Conservation (phyloP, 2,329 filamentous ascomycete genomes). For the Pyrenophora teres region DNA sequence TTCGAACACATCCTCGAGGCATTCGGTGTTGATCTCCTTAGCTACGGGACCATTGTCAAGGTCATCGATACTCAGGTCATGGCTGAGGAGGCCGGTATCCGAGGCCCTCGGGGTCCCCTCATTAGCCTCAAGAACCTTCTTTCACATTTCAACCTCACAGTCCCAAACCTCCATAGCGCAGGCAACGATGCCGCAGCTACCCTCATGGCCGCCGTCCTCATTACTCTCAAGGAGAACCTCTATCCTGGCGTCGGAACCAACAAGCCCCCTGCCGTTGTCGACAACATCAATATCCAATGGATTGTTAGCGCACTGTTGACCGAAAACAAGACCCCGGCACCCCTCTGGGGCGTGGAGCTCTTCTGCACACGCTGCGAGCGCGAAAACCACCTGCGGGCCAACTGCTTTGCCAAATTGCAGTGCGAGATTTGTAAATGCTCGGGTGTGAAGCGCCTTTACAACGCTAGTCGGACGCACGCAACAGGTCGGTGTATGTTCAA, state of each 20-base stretch:
- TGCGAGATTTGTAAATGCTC: slow-evolving; percentile 9
- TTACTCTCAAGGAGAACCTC: slow-evolving; percentile 6
- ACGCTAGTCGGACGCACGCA: slow-evolving; percentile 2
- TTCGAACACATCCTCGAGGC: slow-evolving; percentile 13
- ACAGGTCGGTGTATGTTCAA: slow-evolving; percentile 10
- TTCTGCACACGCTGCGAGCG: slow-evolving; percentile 18
- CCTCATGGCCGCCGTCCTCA: slow-evolving; percentile 20
- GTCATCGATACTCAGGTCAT: slow-evolving; percentile 26
- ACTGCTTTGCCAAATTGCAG: slow-evolving; percentile 7
- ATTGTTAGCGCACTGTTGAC: too few relatives aligned
- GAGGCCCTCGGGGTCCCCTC: slow-evolving; percentile 1
- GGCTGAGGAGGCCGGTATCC: slow-evolving; percentile 12
- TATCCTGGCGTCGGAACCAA: slow-evolving; percentile 1
- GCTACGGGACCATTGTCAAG: slow-evolving; percentile 20
- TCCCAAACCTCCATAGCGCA: slow-evolving; percentile 18
- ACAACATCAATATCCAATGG: not conserved
- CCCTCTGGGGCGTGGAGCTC: slow-evolving; percentile 7
- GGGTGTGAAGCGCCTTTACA: not conserved
- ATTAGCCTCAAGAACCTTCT: slow-evolving; percentile 20
- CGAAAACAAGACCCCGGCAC: not conserved
- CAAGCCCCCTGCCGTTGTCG: not conserved
- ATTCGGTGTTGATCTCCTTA: slow-evolving; percentile 15
- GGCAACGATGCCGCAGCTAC: slow-evolving; percentile 23
- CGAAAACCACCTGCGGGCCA: slow-evolving; percentile 7
- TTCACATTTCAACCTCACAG: slow-evolving; percentile 13